Evolutionary conservation across 1,284 basidiomycete species (phyloP), one percentile per base, ranked within the genome.

Genomic region (Irpex rosettiformis): DNA sequence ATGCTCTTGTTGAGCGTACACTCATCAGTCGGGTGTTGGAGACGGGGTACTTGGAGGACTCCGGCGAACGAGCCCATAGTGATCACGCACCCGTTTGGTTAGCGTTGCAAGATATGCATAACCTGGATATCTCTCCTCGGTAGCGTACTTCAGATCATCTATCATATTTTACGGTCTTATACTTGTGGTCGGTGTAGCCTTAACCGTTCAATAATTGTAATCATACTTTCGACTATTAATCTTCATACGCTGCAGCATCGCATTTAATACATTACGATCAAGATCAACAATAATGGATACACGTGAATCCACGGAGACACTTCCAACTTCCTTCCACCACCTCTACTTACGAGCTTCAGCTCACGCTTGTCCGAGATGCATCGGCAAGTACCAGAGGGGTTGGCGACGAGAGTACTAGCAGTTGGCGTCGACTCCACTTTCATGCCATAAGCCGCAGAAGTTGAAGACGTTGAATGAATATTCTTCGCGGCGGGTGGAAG

Each of bases 21-120:
- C 40, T 68, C 22, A 54, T 42, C 48, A 61, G 62, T 24, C 60
- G 62, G 4, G 66, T 66, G 7, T 58, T 62, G 24, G 65, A 66
- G 27, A 62, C 61, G 21, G 49, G 58, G 10, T 69, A 69, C 55
- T 54, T 65, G 40, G 62, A 69, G 47, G 63, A 68, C 45, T 61
- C 62, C 29, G 24, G 58, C 30, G 67, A 69, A 42, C 61, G 69
- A 28, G 66, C 60, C 1, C 66, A 69, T 28, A 68, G 68, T 45
- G 66, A 69, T 49, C 67, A 70, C 55, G 65, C 66, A 16, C 68
- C 67, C 10, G 18, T 69, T 4, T 18, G 66, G 21, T 58, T 68
- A 13, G 61, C 58, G 13, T 33, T 68, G 56, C 61, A 51, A 42
- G 62, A 57, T 29, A 66, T 67, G 65, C 55, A 33, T 45, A 58